Percentiles rank a stretch among this genome's conserved stretches.
phyloP scores from a whole-genome alignment of 371 early-diverging fungal genomes.

The Mucor velutinosus region DNA sequence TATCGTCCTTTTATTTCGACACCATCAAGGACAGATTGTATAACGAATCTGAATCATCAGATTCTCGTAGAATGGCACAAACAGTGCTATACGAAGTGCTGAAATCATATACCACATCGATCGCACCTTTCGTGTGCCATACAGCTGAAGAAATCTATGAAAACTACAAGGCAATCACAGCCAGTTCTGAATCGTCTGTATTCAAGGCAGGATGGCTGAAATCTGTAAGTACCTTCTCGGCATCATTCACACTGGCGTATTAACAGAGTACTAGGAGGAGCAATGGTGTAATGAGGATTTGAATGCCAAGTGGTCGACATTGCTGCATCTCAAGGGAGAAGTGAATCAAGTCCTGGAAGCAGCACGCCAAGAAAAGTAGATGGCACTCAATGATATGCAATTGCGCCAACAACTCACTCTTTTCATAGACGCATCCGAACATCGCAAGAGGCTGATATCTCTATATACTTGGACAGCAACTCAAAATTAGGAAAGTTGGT shows the following conservation, averaged over 20 bases:
- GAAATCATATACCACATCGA: constrained; percentile 59
- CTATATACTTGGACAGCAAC: constrained; percentile 33
- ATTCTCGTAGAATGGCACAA: constrained; percentile 64
- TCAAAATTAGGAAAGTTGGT: constrained; percentile 22
- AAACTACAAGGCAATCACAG: constrained; percentile 51
- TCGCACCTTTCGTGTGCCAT: constrained; percentile 76
- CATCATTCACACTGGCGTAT: not conserved
- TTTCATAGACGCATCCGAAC: constrained; percentile 48
- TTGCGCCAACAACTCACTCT: not conserved
- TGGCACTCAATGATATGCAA: not conserved
- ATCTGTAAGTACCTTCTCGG: constrained; percentile 27
- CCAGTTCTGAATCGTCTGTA: constrained; percentile 54
- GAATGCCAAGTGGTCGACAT: constrained; percentile 55
- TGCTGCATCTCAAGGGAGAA: constrained; percentile 61
- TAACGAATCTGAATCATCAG: constrained; percentile 45
- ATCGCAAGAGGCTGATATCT: constrained; percentile 59
- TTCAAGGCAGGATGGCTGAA: constrained; percentile 69
- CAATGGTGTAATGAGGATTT: constrained; percentile 58
- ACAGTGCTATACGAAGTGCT: constrained; percentile 74
- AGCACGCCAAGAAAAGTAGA: constrained; percentile 68
- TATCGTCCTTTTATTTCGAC: constrained; percentile 87
- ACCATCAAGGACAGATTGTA: constrained; percentile 84
- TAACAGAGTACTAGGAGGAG: constrained; percentile 23
- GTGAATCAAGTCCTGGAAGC: constrained; percentile 71
- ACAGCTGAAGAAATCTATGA: constrained; percentile 83